Evolutionary conservation across 2,329 filamentous ascomycete genomes (phyloP), one percentile per base, ranked within the genome.

Genomic region (Cytospora leucostoma): DNA sequence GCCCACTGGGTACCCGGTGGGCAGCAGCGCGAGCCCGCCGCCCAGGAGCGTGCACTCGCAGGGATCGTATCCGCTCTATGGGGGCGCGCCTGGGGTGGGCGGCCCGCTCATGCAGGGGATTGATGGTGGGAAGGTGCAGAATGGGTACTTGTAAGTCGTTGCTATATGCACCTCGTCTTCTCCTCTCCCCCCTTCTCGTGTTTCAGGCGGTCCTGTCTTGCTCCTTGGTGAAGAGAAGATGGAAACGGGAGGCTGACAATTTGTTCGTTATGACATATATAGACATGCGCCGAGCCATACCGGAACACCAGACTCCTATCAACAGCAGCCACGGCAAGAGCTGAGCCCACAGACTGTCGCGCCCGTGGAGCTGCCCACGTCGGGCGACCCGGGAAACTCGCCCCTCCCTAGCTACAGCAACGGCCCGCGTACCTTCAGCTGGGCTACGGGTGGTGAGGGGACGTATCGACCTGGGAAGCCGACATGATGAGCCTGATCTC

Each of bases 311-410:
- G 27, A 51, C 47, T 34, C 51, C 8, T 52, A 54, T 49, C 61
- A 38, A 49, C 66, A 56, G 52, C 64, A 47, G 32, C 60, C 21
- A 8, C 61, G 35, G 47, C 66, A 56, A 54, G 63, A 47, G 32
- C 60, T 21, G 11, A 50, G 13, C 49, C 19, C n/a, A 4, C 51
- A 63, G 2, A 15, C 61, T 27, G 27, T 27, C n/a, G 55, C 68
- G 12, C 71, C 72, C 0, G 74, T 72, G 1, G 78, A 80, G 65
- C 68, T 80, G 2, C 74, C 78, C 4, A 66, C 71, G 1, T 73
- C 71, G 8, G 56, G 64, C 1, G 71, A 73, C 5, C 73, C 71
- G 1, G 72, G 69, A 1, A 70, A 72, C 50, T 75, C 74, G 21
- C 73, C 74, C 15, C 68, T 75, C n/a, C 77, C 77, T 1, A 66